Base-by-base conservation (phyloP, 148 eudicot genomes). In the Spergularia marina region DNA sequence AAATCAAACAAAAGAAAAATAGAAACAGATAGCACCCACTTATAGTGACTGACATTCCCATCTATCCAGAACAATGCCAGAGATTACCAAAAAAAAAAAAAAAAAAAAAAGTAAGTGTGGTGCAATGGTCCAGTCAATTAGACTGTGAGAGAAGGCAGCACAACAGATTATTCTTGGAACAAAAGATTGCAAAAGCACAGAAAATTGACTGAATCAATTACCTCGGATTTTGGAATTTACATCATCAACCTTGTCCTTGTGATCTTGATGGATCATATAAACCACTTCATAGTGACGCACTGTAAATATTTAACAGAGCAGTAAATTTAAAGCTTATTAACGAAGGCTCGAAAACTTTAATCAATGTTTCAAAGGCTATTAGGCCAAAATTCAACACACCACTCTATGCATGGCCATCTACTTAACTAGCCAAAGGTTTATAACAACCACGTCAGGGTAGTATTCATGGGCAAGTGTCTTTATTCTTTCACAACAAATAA, bases 241-340 rank as follows among this genome's bases (percentile, higher is more conserved):
- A 60, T 60, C 85, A 72, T 84, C 92, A 77, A 94, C 97, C 79
- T 90, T 81, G 44, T 85, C 91, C 36, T 71, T 83, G 61, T 78
- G 83, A 78, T 94, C 86, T 86, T 90, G 93, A 73, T 94, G 98
- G 59, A 94, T 92, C 65, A 91, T 58, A 83, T 90, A 94, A 25
- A 94, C 94, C 78, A 94, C 94, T 80, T 94, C 97, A 78, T 94
- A 94, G 79, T 94, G 98, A 73, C 97, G 91, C 91, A 86, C 98
- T 93, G 83, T 47, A 65, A 52, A 62, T 41, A 40, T 23, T 23
- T 23, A 55, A 75, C 39, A 59, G 73, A 79, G 23, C 23, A 79
- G 20, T 62, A 15, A 41, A 12, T 54, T 18, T 6, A 21, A 47
- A 21, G 52, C 61, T 30, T 18, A 17, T 41, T 40, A 13, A 15